Percentiles rank a stretch among this genome's conserved stretches.
These are phyloP conservation scores for Beauveria bassiana DNA, from an alignment of 2,329 filamentous ascomycete genomes.

Conservation along the genomic window DNA sequence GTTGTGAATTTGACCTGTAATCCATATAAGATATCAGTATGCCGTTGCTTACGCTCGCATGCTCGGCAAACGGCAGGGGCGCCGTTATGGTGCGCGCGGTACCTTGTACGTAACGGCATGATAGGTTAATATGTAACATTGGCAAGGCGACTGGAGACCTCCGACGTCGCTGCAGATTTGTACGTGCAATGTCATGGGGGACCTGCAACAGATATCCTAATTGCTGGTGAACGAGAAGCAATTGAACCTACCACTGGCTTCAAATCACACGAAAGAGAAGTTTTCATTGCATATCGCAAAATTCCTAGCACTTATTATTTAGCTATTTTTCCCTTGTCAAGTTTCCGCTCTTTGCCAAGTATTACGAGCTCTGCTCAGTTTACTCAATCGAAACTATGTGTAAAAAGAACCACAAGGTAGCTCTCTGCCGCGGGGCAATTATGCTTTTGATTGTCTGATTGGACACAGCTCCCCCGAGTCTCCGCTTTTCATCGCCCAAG, in stretches of 20 bases:
- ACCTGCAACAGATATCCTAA: too few species aligned
- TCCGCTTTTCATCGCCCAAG: background rate
- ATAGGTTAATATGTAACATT: background rate
- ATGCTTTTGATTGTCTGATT: slow-evolving; percentile 7
- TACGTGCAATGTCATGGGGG: too few species aligned
- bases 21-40: background rate
- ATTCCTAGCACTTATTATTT: too few species aligned
- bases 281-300: background rate
- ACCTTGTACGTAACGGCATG: slow-evolving; percentile 9
- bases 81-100: background rate
- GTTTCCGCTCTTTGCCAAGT: background rate
- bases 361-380: background rate
- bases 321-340: background rate
- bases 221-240: background rate
- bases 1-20: background rate
- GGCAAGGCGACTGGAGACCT: background rate
- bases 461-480: background rate
- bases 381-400: slow-evolving; percentile 11
- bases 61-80: background rate
- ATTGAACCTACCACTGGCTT: background rate
- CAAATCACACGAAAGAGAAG: background rate
- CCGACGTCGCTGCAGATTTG: background rate
- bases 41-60: background rate
- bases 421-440: slow-evolving; percentile 6
- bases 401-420: slow-evolving; percentile 12